Conservation (phyloP, 2,329 filamentous ascomycete species). For the Aspergillus aculeatus region DNA sequence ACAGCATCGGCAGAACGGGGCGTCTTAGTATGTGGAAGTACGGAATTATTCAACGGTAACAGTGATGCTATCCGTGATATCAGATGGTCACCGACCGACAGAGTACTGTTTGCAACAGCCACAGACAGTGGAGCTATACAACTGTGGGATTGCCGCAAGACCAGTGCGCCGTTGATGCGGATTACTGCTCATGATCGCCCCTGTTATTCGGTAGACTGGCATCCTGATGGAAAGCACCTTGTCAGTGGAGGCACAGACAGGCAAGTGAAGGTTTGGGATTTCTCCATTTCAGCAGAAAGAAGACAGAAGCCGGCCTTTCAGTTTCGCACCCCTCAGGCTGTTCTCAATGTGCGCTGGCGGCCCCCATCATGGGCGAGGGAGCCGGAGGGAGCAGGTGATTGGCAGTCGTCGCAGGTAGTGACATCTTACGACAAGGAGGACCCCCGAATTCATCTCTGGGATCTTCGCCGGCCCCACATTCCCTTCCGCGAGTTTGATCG, state of each 20-base stretch:
- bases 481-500: slow-evolving; percentile 61
- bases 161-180: slow-evolving; percentile 57
- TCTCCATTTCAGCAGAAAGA: slow-evolving; percentile 54
- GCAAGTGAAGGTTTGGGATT: slow-evolving; percentile 64
- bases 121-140: slow-evolving; percentile 65
- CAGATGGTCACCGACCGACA: slow-evolving; percentile 64
- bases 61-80: slow-evolving; percentile 63
- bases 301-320: slow-evolving; percentile 60
- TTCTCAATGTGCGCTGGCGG: slow-evolving; percentile 62
- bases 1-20: slow-evolving; percentile 50
- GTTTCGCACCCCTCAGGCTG: slow-evolving; percentile 60
- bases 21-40: slow-evolving; percentile 54
- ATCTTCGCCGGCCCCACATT: slow-evolving; percentile 61
- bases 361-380: slow-evolving; percentile 58
- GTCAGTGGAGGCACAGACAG: slow-evolving; percentile 63
- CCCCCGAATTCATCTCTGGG: slow-evolving; percentile 63
- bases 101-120: slow-evolving; percentile 62
- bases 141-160: slow-evolving; percentile 62
- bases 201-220: slow-evolving; percentile 65
- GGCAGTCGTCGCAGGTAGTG: slow-evolving; percentile 62
- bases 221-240: slow-evolving; percentile 65
- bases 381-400: slow-evolving; percentile 51
- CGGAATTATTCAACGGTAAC: slow-evolving; percentile 55
- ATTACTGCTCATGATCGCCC: slow-evolving; percentile 61
- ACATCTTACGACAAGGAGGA: slow-evolving; percentile 63